phyloP scores from a whole-genome alignment of 2,329 filamentous ascomycete genomes.

The Tolypocladium amazonense region DNA sequence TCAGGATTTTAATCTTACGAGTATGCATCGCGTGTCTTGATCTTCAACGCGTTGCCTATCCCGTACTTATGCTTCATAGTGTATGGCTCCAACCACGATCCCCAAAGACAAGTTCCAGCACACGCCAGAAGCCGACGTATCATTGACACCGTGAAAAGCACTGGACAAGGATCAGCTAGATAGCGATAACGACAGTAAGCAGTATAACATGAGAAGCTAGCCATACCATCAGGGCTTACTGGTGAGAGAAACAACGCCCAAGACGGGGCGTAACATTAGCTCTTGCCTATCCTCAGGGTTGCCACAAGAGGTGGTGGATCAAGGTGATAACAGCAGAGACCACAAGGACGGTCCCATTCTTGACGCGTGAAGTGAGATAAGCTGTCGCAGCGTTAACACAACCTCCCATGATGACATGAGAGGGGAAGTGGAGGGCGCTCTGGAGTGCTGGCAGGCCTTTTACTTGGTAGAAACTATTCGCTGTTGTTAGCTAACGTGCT shows the following conservation, averaged over 20 bases:
- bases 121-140: too few species aligned
- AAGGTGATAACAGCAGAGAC: slow-evolving; percentile 32
- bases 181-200: background rate
- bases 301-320: slow-evolving; percentile 44
- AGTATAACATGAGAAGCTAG: background rate
- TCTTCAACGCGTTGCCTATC: too few species aligned
- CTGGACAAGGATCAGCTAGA: slow-evolving; percentile 8
- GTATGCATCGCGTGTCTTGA: too few species aligned
- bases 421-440: slow-evolving; percentile 36
- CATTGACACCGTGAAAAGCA: slow-evolving; percentile 45
- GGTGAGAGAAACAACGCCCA: slow-evolving; percentile 34
- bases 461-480: slow-evolving; percentile 35
- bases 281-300: slow-evolving; percentile 30
- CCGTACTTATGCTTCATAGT: too few species aligned
- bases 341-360: slow-evolving; percentile 25
- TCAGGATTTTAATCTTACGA: too few species aligned
- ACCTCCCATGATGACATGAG: slow-evolving; percentile 32
- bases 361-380: slow-evolving; percentile 26
- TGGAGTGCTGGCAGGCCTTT: slow-evolving; percentile 32
- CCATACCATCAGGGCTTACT: slow-evolving; percentile 28
- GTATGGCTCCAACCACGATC: too few species aligned
- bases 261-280: slow-evolving; percentile 38
- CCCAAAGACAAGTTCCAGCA: too few species aligned
- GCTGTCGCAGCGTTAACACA: slow-evolving; percentile 31
- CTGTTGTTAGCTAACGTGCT: background rate